phyloP scores from a whole-genome alignment of 345 rosid genomes.

The Syzygium oleosum region DNA sequence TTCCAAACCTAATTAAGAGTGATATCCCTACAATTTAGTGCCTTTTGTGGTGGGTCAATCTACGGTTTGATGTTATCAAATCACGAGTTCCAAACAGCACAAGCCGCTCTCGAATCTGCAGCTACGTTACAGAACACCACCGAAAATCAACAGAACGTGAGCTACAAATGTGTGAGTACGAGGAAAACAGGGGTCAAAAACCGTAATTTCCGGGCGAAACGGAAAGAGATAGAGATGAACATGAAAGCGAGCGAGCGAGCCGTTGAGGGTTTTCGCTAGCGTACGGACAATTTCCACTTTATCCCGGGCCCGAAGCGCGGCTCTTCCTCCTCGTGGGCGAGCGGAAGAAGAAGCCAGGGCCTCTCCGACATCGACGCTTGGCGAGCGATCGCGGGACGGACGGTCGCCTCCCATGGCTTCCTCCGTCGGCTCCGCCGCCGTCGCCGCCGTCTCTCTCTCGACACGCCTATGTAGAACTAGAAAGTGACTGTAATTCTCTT shows the following conservation, averaged over 20 bases:
- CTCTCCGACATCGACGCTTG: not conserved
- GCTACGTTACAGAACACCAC: not conserved
- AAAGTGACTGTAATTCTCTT: not conserved
- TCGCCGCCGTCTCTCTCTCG: conserved; percentile 3
- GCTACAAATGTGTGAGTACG: not conserved
- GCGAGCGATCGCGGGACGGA: not conserved
- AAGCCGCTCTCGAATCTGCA: not conserved
- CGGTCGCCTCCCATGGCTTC: not conserved
- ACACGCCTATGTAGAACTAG: not conserved
- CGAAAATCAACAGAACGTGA: not conserved
- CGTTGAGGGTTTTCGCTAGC: not conserved
- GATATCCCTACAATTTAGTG: not conserved
- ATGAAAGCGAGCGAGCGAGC: not conserved
- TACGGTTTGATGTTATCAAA: not conserved
- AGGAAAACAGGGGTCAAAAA: not conserved
- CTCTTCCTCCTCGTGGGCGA: not conserved
- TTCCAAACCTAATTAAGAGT: not conserved
- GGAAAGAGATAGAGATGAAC: not conserved
- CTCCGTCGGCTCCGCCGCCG: conserved; percentile 20
- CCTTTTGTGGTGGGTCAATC: not conserved
- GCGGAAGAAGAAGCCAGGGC: not conserved
- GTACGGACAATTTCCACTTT: not conserved
- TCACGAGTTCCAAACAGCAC: not conserved
- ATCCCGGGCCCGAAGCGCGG: not conserved
- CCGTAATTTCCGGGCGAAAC: not conserved